phyloP scores from a whole-genome alignment of 306 rosid species.

The Bauhinia variegata region DNA sequence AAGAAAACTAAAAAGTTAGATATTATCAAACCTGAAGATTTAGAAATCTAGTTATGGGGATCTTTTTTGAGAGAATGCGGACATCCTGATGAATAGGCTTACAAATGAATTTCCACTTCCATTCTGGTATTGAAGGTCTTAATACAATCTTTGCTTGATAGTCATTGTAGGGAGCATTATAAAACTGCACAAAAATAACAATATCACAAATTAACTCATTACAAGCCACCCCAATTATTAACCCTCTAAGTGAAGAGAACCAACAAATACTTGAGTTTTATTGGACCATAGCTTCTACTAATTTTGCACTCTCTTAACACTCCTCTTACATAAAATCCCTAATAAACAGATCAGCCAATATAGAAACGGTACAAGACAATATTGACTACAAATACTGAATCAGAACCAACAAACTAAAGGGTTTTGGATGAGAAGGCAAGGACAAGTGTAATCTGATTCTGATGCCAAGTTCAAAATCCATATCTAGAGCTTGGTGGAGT shows the following conservation, averaged over 20 bases:
- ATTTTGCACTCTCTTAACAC: background rate
- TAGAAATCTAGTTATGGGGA: constrained; percentile 77
- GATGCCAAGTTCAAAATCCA: background rate
- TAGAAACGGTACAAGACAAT: too few species aligned
- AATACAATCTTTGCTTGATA: constrained; percentile 77
- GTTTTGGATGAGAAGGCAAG: too few species aligned
- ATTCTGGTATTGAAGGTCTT: constrained; percentile 78
- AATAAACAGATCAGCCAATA: too few species aligned
- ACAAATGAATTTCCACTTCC: constrained; percentile 80
- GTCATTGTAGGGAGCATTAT: constrained; percentile 86
- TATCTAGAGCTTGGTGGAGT: background rate
- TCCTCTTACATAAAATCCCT: too few species aligned
- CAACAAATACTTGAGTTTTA: background rate
- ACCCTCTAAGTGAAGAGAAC: background rate
- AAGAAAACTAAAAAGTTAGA: constrained; percentile 4
- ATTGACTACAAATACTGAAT: too few species aligned
- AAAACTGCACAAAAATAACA: constrained; percentile 60
- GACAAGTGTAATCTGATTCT: background rate
- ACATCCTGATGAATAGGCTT: constrained; percentile 79
- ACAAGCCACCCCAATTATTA: background rate
- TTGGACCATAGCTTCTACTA: background rate
- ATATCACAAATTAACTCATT: background rate
- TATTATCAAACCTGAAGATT: constrained; percentile 78
- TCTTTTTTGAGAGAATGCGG: constrained; percentile 84
- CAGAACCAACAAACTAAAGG: too few species aligned